Evolutionary conservation across 129 eudicot species (phyloP), one percentile per base, ranked within the genome.

Genomic region (Smallanthus sonchifolius): DNA sequence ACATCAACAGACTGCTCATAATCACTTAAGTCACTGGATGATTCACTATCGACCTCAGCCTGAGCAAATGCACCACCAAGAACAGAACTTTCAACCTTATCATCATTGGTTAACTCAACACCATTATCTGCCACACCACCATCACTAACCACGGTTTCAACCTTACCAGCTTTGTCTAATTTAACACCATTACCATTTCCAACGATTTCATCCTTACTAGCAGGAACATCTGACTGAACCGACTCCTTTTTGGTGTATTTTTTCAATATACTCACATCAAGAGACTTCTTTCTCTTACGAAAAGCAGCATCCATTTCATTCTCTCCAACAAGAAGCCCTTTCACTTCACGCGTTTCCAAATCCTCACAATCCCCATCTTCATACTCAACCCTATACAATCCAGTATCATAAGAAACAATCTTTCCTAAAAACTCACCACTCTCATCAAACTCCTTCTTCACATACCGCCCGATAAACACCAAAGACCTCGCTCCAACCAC

Each of bases 301-400:
- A 93, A 88, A 43, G 71, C 83, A 38, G 71, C 82, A 73, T 73
- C 85, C 79, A 87, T 78, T 10, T 80, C 81, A 14, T 54, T 60
- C n/a, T 86, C 91, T 72, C 16, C 80, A 63, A 94, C 75, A 75
- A 91, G 56, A 78, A 79, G 43, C 62, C 4, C 82, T 78, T 79
- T 89, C 68, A 85, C 72, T 78, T 94, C 99, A 52, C 84, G 64
- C 14, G 90, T 88, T 63, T 88, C 93, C 74, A 94, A 76, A 80
- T 94, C 99, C 87, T 94, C 99, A 40, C 72, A 94, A 82, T 94
- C 99, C 52, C 99, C 99, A 71, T 94, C 99, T 77, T 94, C 99
- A 65, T 94, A 94, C 67, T 86, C 90, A 78, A 94, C 78, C 78
- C 96, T 83, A 79, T 94, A 94, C 81, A 94, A 87, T 10, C 99